These are phyloP conservation scores for Plantago lanceolata DNA, from an alignment of 305 asterid species.

Conservation along the genomic window DNA sequence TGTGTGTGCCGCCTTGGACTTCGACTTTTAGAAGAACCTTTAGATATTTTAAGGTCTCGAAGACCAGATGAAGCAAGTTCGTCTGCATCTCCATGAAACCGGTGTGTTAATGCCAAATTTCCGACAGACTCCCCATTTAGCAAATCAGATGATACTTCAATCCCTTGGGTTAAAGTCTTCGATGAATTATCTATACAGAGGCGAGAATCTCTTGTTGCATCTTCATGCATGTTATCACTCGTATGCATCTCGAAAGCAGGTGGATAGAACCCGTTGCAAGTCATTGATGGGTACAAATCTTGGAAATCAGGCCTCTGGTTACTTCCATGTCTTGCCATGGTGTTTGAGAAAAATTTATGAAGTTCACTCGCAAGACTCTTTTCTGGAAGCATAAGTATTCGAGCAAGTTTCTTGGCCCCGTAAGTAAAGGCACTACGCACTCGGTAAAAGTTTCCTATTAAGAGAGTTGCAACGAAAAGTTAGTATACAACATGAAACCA, in stretches of 20 bases:
- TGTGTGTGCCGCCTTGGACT: conserved; percentile 20
- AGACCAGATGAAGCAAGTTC: conserved; percentile 39
- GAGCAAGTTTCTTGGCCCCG: conserved; percentile 71
- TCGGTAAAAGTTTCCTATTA: conserved; percentile 69
- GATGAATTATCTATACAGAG: conserved; percentile 1
- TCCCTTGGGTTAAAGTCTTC: not conserved
- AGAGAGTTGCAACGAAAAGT: not conserved
- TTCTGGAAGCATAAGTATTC: conserved; percentile 48
- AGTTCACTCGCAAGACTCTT: conserved; percentile 51
- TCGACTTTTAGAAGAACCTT: conserved; percentile 22
- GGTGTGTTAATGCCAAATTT: conserved; percentile 24
- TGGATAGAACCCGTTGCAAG: conserved; percentile 22
- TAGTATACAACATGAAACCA: not conserved
- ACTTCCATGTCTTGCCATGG: conserved; percentile 62
- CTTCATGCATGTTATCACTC: conserved; percentile 25
- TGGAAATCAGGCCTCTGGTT: conserved; percentile 56
- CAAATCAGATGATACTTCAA: conserved; percentile 4
- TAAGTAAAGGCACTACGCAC: conserved; percentile 81
- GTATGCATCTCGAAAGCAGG: conserved; percentile 27
- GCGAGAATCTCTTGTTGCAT: conserved; percentile 22
- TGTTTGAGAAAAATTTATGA: conserved; percentile 55
- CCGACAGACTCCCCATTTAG: conserved; percentile 12
- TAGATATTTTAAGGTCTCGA: conserved; percentile 33
- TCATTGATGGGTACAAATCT: conserved; percentile 26
- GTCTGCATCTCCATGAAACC: conserved; percentile 32